Base-by-base conservation (phyloP, 441 rosid genomes). In the Syzygium syzygioides region DNA sequence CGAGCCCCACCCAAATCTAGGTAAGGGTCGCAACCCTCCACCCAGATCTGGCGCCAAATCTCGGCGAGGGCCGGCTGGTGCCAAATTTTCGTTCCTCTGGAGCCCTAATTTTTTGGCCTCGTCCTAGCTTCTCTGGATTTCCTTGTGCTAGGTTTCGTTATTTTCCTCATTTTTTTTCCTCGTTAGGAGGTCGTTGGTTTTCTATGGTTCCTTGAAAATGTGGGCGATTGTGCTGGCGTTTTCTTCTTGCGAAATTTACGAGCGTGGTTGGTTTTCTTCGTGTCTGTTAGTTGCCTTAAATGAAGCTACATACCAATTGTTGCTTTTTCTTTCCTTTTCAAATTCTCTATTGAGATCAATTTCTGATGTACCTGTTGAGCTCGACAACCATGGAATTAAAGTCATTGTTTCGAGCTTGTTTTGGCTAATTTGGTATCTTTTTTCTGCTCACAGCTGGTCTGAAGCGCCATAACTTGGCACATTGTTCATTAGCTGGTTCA, bases 21-120 rank as follows among this genome's bases (percentile, higher is more conserved):
- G 7, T 8, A 0, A 59, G 64, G 64, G 15, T 26, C 0, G 0
- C 10, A 14, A 4, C 30, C 8, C 1, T 59, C 64, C 30, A 59
- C 30, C 30, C 12, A 59, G 3, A 59, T 59, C 0, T 2, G 1
- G 28, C 2, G 48, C 48, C 48, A 45, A 45, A 45, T 45, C 48
- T 7, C 48, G 48, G 48, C 9, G 9, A 45, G 48, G 48, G 48
- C 48, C 48, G 48, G 48, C 48, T 45, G 48, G 48, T 45, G 48
- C 48, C 48, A 45, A 45, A 45, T 45, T 45, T 45, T 45, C 48
- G 1, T 45, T 45, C 48, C 48, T 45, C 48, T 7, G 9, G 48
- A 45, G 48, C 48, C 48, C 48, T 45, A 45, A 45, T 45, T 45
- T 45, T 45, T 45, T 45, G 48, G 48, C 48, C 48, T 45, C 7